Evolutionary conservation across 441 rosid species (phyloP), one percentile per base, ranked within the genome.

Genomic region (Geranium incanum): DNA sequence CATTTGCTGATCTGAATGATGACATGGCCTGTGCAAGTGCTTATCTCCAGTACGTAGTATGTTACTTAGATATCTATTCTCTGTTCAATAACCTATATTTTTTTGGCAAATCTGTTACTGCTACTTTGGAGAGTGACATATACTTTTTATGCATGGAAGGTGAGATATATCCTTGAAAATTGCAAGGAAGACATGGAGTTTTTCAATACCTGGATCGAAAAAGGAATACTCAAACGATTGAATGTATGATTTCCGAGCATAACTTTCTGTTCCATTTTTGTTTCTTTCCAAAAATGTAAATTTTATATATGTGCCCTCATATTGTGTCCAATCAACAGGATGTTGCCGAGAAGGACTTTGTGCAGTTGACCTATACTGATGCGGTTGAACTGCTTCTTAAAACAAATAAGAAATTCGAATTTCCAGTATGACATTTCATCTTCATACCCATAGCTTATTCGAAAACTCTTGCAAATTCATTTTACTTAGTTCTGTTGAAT

Each of bases 1-100:
- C 99, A 78, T 92, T 90, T 84, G 97, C 97, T 66, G 92, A 94
- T 83, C 87, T 94, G 71, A 77, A 87, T 77, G 99, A 89, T 80
- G 97, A 92, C 89, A 92, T 92, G 99, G 93, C 97, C 48, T 94
- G 99, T 80, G 97, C 99, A 72, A 81, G 97, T 64, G 95, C 99
- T 83, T 94, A 92, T 90, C 99, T 94, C 94, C 97, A 94, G 96
- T 92, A 94, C 73, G 97, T 90, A 84, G 99, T 94, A 92, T 81
- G 99, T 92, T 89, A 19, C 88, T 80, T 80, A 79, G 85, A 78
- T 83, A 79, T 83, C 79, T 81, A 48, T 79, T 77, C 70, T 79
- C 72, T 59, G 62, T 80, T 71, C 48, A n/a, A 79, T 11, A 69
- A 45, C 76, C 70, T 41, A 16, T 16, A 15, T 66, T 52, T 23